phyloP scores from a whole-genome alignment of 192 early-diverging fungal species.

The Podila horticola region DNA sequence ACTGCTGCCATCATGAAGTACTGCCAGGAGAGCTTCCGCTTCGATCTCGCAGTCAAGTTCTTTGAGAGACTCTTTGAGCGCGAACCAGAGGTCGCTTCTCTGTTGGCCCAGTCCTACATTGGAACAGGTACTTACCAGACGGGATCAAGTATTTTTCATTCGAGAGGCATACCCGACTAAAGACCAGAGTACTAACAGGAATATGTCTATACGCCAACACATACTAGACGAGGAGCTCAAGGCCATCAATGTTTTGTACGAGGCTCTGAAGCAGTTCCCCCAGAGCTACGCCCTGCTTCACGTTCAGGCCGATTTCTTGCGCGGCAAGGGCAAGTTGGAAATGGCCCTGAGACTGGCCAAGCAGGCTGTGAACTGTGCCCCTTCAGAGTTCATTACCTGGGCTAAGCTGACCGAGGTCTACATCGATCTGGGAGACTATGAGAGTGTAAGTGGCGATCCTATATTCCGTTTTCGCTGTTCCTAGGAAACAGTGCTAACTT shows the following conservation, averaged over 20 bases:
- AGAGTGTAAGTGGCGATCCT: constrained; percentile 64
- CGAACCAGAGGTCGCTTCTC: constrained; percentile 91
- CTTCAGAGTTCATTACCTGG: constrained; percentile 97
- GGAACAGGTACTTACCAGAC: constrained; percentile 50
- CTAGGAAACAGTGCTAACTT: not conserved
- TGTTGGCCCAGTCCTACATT: constrained; percentile 85
- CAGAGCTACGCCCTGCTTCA: constrained; percentile 88
- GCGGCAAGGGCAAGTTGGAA: constrained; percentile 71
- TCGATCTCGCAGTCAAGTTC: constrained; percentile 80
- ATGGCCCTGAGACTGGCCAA: constrained; percentile 90
- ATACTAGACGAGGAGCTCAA: constrained; percentile 90
- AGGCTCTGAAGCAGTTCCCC: constrained; percentile 81
- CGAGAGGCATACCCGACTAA: too few species aligned
- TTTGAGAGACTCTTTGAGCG: constrained; percentile 77
- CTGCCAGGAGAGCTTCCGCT: constrained; percentile 86
- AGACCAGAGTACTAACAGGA: too few species aligned
- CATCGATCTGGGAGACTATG: constrained; percentile 85
- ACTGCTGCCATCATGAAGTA: constrained; percentile 91
- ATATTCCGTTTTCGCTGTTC: too few species aligned
- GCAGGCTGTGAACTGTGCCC: constrained; percentile 92
- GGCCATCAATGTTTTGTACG: constrained; percentile 88
- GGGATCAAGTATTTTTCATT: too few species aligned
- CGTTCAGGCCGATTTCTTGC: constrained; percentile 87
- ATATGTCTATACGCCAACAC: not conserved
- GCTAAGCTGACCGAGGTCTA: constrained; percentile 94